Evolutionary conservation across 768 basidiomycete genomes (phyloP).

Genomic region (Podaxis sp.): DNA sequence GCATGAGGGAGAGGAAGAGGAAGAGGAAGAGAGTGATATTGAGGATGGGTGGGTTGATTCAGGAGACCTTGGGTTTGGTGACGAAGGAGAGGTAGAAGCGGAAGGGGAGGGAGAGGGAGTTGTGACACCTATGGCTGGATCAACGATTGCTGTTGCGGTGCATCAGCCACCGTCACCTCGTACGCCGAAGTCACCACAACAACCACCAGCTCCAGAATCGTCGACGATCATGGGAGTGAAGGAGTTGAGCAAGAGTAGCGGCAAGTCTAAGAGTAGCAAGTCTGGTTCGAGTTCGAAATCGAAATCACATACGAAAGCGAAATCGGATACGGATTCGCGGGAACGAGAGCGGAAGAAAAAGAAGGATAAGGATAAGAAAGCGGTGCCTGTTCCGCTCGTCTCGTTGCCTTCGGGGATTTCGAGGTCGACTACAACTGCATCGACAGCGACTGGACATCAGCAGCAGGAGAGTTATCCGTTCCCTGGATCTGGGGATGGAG

Average conservation of each 20-base stretch:
- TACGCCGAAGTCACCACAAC: neutral
- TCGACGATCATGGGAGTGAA: slow-evolving; percentile 15
- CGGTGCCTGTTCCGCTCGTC: slow-evolving; percentile 43
- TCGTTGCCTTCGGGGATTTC: slow-evolving; percentile 25
- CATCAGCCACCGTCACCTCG: slow-evolving; percentile 1
- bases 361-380: slow-evolving; percentile 26
- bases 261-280: slow-evolving; percentile 8
- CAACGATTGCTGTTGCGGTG: neutral
- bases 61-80: neutral
- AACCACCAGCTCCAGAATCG: neutral
- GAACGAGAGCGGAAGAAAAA: slow-evolving; percentile 24
- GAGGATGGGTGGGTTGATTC: slow-evolving; percentile 74
- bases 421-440: slow-evolving; percentile 13
- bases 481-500: slow-evolving; percentile 48
- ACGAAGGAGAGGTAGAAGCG: slow-evolving; percentile 2
- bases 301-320: slow-evolving; percentile 2
- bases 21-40: slow-evolving; percentile 48
- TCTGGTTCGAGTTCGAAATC: slow-evolving; percentile 10
- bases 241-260: slow-evolving; percentile 27
- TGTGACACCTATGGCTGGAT: slow-evolving; percentile 1
- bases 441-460: slow-evolving; percentile 3
- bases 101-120: neutral
- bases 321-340: neutral
- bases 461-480: slow-evolving; percentile 57
- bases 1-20: slow-evolving; percentile 40